Conservation (phyloP, 768 basidiomycete genomes). For the Boletus vermiculosoides region DNA sequence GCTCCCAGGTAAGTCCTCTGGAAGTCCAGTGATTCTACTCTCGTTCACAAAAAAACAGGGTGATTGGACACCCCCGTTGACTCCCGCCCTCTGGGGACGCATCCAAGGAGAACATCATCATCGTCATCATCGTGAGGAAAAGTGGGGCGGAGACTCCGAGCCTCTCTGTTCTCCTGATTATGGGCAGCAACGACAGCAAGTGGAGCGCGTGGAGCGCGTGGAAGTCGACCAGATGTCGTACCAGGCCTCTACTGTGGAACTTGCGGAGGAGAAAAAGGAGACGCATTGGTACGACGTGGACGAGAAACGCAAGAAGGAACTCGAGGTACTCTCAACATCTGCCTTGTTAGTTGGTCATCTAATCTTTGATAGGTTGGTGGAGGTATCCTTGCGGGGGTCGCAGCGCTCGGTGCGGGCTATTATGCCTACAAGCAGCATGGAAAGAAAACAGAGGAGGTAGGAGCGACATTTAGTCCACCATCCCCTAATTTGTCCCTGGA, state of each 20-base stretch:
- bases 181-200: slow-evolving; percentile 24
- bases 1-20: slow-evolving; percentile 52
- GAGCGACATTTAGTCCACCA: not conserved
- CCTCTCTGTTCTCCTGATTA: slow-evolving; percentile 4
- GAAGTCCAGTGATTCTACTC: not conserved
- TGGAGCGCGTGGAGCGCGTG: slow-evolving; percentile 18
- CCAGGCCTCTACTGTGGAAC: slow-evolving; percentile 19
- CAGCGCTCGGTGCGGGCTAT: slow-evolving; percentile 49
- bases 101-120: slow-evolving; percentile 35
- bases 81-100: slow-evolving; percentile 69
- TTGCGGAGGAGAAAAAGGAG: slow-evolving; percentile 46
- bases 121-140: slow-evolving; percentile 17
- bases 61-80: slow-evolving; percentile 64
- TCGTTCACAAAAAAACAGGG: slow-evolving; percentile 37
- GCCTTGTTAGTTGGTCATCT: not conserved
- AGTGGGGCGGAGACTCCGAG: slow-evolving; percentile 21
- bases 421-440: slow-evolving; percentile 55
- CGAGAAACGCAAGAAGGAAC: slow-evolving; percentile 49
- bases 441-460: slow-evolving; percentile 56
- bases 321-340: slow-evolving; percentile 42
- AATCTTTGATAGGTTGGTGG: slow-evolving; percentile 53
- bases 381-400: slow-evolving; percentile 56
- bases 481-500: not conserved
- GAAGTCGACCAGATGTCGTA: slow-evolving; percentile 22
- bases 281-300: slow-evolving; percentile 50